Evolutionary conservation across 176 grass and related monocot genomes (phyloP), one percentile per base, ranked within the genome.

Genomic region (Carex scoparia): DNA sequence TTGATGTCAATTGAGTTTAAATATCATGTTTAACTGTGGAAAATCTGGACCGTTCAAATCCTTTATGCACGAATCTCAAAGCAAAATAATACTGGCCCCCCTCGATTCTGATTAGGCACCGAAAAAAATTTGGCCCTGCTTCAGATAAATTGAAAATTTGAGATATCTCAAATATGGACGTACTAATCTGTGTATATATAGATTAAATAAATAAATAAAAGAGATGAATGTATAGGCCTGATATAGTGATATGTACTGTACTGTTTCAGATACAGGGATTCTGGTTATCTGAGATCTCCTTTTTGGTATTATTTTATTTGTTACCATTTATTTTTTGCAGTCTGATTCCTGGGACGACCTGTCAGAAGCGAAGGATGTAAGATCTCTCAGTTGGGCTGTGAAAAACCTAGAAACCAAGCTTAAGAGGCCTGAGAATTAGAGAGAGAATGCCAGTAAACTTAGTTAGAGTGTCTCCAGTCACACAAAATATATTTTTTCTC

Each of bases 301-400:
- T 42, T 15, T 80, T 79, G 1, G n/a, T 12, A 84, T 2, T 10
- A 79, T 53, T n/a, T 71, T 66, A 30, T 57, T 72, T 60, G 69
- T 61, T 77, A 79, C 7, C 48, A 7, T 54, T 23, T 80, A 38
- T 28, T 62, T 85, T 78, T 68, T 86, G 56, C 69, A 94, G 91
- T 84, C 65, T 31, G 92, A 93, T 9, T 63, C 63, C 62, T 79
- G 69, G 79, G 86, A 87, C 19, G 87, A 91, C 23, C 76, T 98
- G 53, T 81, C 71, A 53, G 89, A 89, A 86, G 85, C 88, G 16
- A 65, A 27, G 76, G 91, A 98, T 66, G 80, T 85, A 3, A 93
- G 92, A 90, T 89, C 95, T 91, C 89, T 98, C 32, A 90, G 92
- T 48, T 85, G 80, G 62, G 37, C 89, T 40, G 89, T 98, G 7